Evolutionary conservation across 495 filamentous ascomycete species (phyloP), one percentile per base, ranked within the genome.

Genomic region (Podospora bellae-mahoneyi): DNA sequence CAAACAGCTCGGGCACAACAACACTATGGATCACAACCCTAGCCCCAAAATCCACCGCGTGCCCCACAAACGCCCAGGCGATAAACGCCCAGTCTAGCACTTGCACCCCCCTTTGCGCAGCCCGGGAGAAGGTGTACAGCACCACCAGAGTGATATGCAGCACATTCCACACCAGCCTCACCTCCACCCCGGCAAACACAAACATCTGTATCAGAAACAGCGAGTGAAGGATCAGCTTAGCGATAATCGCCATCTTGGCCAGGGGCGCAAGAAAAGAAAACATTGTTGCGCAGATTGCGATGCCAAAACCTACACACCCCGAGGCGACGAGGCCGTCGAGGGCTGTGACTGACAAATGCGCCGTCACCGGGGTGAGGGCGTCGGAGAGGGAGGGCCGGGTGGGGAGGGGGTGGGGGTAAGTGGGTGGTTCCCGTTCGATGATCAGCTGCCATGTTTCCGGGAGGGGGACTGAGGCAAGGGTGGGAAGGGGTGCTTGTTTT

Each of bases 311-410:
- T 54, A 73, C 70, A 44, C 63, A 72, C 13, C 68, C 68, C 6
- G 60, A 64, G 0, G 73, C 70, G 2, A 74, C 68, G 32, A 74
- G 70, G 4, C 73, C 73, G 23, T 74, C 73, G 44, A 74, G 58
- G 16, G 73, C 73, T 13, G 73, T 74, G 6, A 74, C 28, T 5
- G 64, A 28, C 5, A 74, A 66, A 55, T 70, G 67, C 23, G 73
- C 48, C 5, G 70, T 64, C 0, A 72, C 56, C 0, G 72, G 69
- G 2, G 64, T 69, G 0, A 71, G 66, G 1, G 71, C 70, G 28
- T 74, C 70, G 28, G 55, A 44, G 62, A 70, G 48, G 27, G 68
- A 66, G 7, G 70, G 64, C 3, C 70, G 72, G 13, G 63, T n/a
- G 0, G 72, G 64, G 20, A 70, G 67, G 6, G 65, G 70, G 5